Percentiles rank a stretch among this genome's conserved stretches.
These are phyloP conservation scores for Kodamaea jinghongensis DNA, from an alignment of 805 yeast species.

Conservation along the genomic window DNA sequence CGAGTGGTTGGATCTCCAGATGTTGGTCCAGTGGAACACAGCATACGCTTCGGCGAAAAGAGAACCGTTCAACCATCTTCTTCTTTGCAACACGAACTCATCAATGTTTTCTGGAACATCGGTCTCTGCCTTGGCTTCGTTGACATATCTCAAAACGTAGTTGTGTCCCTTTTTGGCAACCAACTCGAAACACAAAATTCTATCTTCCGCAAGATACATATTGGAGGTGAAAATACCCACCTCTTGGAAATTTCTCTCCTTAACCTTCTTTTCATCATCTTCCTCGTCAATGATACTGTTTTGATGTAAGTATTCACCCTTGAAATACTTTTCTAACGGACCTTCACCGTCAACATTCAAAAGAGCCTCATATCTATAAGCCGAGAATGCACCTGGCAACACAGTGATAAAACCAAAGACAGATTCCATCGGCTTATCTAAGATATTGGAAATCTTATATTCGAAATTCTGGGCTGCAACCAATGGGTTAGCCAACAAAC, in stretches of 20 bases:
- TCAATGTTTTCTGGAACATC: conserved; percentile 94
- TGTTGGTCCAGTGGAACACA: conserved; percentile 77
- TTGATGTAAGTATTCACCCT: conserved; percentile 82
- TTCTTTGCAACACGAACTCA: conserved; percentile 93
- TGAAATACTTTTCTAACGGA: conserved; percentile 86
- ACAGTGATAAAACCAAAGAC: conserved; percentile 93
- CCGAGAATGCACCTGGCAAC: conserved; percentile 95
- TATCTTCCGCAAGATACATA: conserved; percentile 96
- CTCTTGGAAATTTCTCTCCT: conserved; percentile 37
- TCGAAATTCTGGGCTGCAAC: conserved; percentile 97
- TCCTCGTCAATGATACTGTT: conserved; percentile 44
- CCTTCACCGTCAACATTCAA: conserved; percentile 70
- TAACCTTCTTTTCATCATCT: conserved; percentile 39
- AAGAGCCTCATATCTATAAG: conserved; percentile 82
- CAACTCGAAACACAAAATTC: conserved; percentile 94
- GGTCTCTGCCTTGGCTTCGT: conserved; percentile 92
- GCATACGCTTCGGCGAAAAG: conserved; percentile 94
- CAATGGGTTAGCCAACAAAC: conserved; percentile 68
- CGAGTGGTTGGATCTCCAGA: conserved; percentile 89
- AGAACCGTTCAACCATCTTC: conserved; percentile 98
- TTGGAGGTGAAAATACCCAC: conserved; percentile 86
- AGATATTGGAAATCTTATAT: conserved; percentile 89
- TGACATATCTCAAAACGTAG: conserved; percentile 90
- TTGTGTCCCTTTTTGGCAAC: conserved; percentile 79
- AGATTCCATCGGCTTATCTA: conserved; percentile 95